These are phyloP conservation scores for Daldinia childiae DNA, from an alignment of 495 filamentous ascomycete genomes.

Conservation along the genomic window DNA sequence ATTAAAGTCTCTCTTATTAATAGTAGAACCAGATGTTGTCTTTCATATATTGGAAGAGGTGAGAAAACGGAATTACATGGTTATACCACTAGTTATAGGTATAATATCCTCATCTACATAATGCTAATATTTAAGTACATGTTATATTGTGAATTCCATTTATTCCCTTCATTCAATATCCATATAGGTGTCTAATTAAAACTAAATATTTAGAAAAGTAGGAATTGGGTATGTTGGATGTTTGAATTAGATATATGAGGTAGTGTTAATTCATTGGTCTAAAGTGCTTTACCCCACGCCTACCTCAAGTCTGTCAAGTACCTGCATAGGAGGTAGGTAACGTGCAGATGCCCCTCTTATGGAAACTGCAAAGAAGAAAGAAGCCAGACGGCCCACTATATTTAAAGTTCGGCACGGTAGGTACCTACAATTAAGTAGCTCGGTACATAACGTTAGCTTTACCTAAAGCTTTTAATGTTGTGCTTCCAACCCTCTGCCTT, in stretches of 20 bases:
- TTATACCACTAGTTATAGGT: not conserved
- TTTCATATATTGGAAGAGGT: not conserved
- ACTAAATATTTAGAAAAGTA: too few relatives aligned
- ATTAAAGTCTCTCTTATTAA: not conserved
- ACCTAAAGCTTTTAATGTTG: constrained; percentile 10
- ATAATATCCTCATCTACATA: too few relatives aligned
- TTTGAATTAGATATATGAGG: not conserved
- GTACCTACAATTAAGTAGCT: too few relatives aligned
- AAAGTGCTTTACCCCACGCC: constrained; percentile 24
- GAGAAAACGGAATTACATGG: not conserved
- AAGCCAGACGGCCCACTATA: constrained; percentile 19
- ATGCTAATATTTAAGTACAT: too few relatives aligned
- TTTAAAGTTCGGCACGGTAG: constrained; percentile 9
- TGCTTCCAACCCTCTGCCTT: not conserved
- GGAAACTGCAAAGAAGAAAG: constrained; percentile 21
- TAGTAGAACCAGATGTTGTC: not conserved
- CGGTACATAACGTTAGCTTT: constrained; percentile 1
- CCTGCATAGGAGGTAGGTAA: constrained; percentile 27
- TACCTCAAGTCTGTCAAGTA: constrained; percentile 16
- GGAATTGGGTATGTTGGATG: too few relatives aligned
- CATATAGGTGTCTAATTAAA: not conserved
- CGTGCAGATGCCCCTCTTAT: constrained; percentile 21
- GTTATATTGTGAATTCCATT: not conserved
- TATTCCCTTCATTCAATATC: not conserved
- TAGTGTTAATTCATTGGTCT: constrained; percentile 7